Percentiles rank a stretch among this genome's conserved stretches.
phyloP scores from a whole-genome alignment of 768 basidiomycete species.

The Lyophyllum shimeji region DNA sequence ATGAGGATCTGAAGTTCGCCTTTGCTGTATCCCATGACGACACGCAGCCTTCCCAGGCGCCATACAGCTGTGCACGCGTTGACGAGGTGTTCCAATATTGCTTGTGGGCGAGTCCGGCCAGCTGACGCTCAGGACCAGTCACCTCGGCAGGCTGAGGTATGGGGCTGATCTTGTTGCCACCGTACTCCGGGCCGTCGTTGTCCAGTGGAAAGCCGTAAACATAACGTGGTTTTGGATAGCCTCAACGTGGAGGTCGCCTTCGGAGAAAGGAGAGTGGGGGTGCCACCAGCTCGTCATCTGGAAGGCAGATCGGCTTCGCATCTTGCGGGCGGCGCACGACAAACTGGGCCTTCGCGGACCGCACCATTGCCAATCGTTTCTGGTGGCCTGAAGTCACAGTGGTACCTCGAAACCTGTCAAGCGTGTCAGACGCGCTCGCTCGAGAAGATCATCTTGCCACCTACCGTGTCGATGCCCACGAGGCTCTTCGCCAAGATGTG shows the following conservation, averaged over 20 bases:
- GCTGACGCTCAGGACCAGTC: background rate
- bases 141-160: background rate
- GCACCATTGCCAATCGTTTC: slow-evolving; percentile 10
- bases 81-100: background rate
- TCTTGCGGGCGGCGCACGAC: slow-evolving; percentile 24
- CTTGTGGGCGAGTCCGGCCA: background rate
- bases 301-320: slow-evolving; percentile 5
- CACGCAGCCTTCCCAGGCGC: background rate
- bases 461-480: slow-evolving; percentile 22
- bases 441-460: slow-evolving; percentile 24
- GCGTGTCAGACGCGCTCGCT: slow-evolving; percentile 26
- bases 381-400: slow-evolving; percentile 29
- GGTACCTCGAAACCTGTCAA: slow-evolving; percentile 32
- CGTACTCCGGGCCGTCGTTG: background rate
- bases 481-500: slow-evolving; percentile 26
- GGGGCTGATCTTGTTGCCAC: background rate
- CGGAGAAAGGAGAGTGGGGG: background rate
- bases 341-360: slow-evolving; percentile 17
- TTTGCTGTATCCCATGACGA: background rate
- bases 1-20: background rate
- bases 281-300: slow-evolving; percentile 23
- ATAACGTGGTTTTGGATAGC: no score
- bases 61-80: background rate
- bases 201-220: background rate
- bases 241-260: no score